phyloP scores from a whole-genome alignment of 1,139 yeast genomes.

The Williopsis jadinii region DNA sequence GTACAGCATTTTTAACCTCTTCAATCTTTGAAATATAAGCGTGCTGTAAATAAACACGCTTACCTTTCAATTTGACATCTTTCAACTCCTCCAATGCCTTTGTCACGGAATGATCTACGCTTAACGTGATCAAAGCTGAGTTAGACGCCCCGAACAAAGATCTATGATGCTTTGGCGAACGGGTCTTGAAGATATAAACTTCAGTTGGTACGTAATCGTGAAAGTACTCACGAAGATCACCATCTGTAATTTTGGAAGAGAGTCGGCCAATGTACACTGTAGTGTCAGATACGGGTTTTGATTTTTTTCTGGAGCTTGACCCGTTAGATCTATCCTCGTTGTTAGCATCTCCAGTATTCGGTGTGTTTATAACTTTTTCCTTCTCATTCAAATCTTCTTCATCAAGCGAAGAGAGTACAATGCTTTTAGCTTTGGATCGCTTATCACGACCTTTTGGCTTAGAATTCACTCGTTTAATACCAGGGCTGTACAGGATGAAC shows the following conservation, averaged over 20 bases:
- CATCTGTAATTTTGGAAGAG: conserved; percentile 34
- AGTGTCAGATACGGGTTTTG: conserved; percentile 32
- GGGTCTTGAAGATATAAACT: conserved; percentile 38
- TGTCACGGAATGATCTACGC: conserved; percentile 34
- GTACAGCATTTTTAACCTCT: conserved; percentile 34
- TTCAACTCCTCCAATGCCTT: conserved; percentile 38
- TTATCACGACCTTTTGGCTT: not conserved
- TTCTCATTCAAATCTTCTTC: conserved; percentile 14
- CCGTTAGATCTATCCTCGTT: conserved; percentile 17
- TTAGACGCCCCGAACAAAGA: conserved; percentile 20
- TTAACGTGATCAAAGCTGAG: conserved; percentile 45
- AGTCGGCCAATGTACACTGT: conserved; percentile 48
- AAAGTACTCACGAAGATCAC: conserved; percentile 37
- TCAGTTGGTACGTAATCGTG: conserved; percentile 40
- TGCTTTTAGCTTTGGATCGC: not conserved
- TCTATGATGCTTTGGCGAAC: conserved; percentile 26
- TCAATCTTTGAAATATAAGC: conserved; percentile 37
- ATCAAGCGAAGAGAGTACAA: conserved; percentile 30
- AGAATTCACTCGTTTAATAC: conserved; percentile 32
- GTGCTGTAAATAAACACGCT: conserved; percentile 31
- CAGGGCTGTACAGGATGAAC: conserved; percentile 36
- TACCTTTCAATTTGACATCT: conserved; percentile 32
- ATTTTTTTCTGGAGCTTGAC: not conserved
- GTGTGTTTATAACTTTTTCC: conserved; percentile 17
- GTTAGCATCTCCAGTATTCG: conserved; percentile 22